Conservation (phyloP, 306 rosid genomes). For the Pterocarpus santalinus region DNA sequence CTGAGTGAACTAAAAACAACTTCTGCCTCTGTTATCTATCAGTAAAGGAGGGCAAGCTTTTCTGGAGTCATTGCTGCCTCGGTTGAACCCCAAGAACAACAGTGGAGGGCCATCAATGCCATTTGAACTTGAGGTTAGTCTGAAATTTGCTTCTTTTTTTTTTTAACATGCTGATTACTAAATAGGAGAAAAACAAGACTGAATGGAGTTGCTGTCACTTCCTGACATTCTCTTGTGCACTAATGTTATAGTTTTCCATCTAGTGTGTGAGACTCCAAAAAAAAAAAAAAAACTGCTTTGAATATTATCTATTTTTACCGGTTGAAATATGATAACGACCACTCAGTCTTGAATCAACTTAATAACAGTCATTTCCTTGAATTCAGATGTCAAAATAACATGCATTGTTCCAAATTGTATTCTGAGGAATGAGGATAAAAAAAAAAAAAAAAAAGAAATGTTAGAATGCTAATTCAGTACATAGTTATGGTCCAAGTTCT, state of each 20-base stretch:
- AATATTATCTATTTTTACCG: slow-evolving; percentile 10
- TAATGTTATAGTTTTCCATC: slow-evolving; percentile 13
- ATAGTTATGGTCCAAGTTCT: slow-evolving; percentile 1
- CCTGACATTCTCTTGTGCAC: slow-evolving; percentile 18
- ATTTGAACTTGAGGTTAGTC: slow-evolving; percentile 90
- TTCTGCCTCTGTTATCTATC: slow-evolving; percentile 47
- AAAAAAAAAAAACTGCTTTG: neutral
- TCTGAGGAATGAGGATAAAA: neutral
- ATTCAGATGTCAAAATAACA: slow-evolving; percentile 13
- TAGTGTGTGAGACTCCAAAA: neutral
- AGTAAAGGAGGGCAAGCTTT: slow-evolving; percentile 97
- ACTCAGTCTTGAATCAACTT: slow-evolving; percentile 22
- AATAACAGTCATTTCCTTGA: neutral
- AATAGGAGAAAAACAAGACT: slow-evolving; percentile 14
- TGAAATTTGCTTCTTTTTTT: slow-evolving; percentile 37
- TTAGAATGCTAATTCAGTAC: neutral
- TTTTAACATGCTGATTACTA: slow-evolving; percentile 24
- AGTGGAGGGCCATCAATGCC: slow-evolving; percentile 95
- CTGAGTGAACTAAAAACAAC: slow-evolving; percentile 34
- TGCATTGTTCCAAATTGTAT: neutral
- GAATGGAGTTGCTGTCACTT: slow-evolving; percentile 28
- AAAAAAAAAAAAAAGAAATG: neutral
- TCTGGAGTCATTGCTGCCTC: slow-evolving; percentile 80
- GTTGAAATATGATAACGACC: slow-evolving; percentile 27
- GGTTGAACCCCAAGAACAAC: slow-evolving; percentile 80